Evolutionary conservation across 768 basidiomycete genomes (phyloP).

Genomic region (Trametes cubensis): DNA sequence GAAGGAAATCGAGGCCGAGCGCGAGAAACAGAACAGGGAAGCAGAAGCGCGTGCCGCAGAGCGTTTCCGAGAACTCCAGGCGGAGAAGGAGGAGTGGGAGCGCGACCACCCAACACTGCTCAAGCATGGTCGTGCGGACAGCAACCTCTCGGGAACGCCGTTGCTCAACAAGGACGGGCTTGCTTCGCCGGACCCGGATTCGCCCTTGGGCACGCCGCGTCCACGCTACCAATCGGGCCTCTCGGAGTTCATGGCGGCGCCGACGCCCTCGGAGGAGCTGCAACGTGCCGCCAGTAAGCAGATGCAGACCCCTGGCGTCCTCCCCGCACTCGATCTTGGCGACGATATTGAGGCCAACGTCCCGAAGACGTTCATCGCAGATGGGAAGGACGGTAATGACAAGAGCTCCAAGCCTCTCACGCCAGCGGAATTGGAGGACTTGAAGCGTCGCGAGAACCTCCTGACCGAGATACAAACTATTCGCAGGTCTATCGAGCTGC

Average conservation of each 20-base stretch:
- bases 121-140: slow-evolving; percentile 65
- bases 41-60: slow-evolving; percentile 76
- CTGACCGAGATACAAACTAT: slow-evolving; percentile 79
- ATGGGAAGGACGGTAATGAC: slow-evolving; percentile 35
- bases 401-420: slow-evolving; percentile 34
- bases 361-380: slow-evolving; percentile 67
- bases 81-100: slow-evolving; percentile 86
- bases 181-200: slow-evolving; percentile 51
- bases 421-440: slow-evolving; percentile 53
- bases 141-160: slow-evolving; percentile 62
- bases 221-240: slow-evolving; percentile 65
- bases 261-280: slow-evolving; percentile 60
- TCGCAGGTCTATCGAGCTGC: slow-evolving; percentile 73
- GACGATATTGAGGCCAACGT: slow-evolving; percentile 74
- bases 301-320: slow-evolving; percentile 53
- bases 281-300: slow-evolving; percentile 49
- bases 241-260: slow-evolving; percentile 71
- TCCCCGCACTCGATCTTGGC: slow-evolving; percentile 78
- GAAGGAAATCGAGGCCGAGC: slow-evolving; percentile 76
- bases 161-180: slow-evolving; percentile 53
- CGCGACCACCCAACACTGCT: slow-evolving; percentile 70
- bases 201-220: slow-evolving; percentile 52
- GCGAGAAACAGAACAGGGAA: slow-evolving; percentile 69
- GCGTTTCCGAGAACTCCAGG: slow-evolving; percentile 61
- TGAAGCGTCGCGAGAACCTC: slow-evolving; percentile 70